Evolutionary conservation across 306 rosid species (phyloP), one percentile per base, ranked within the genome.

Genomic region (Vigna hirtella): DNA sequence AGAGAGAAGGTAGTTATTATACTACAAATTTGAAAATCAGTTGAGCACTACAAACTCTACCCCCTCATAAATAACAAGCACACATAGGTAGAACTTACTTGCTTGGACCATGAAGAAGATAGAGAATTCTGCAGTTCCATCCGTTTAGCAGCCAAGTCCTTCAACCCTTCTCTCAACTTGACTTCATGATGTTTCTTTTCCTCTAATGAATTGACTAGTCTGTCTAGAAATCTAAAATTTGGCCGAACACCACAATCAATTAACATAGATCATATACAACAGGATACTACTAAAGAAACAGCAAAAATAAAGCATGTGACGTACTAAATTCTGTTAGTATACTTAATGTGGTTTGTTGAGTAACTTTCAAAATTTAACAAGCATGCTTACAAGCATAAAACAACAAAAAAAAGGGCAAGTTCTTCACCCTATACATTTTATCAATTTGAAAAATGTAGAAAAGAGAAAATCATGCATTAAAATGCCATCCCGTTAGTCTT

Each of bases 51-150:
- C 1, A 34, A 74, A 61, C 43, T 30, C 67, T 59, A 15, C 14
- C 9, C 45, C 62, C 48, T 16, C 55, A 45, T 62, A 36, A 32
- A n/a, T 10, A 15, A 26, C 38, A 66, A 62, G 67, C 20, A 38
- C 57, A 66, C 5, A 57, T 59, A 58, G 73, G 65, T 20, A 62
- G 66, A 61, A 77, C 88, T 86, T 66, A 90, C 98, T 84, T 94
- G 97, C 82, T 94, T 92, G n/a, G 97, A 94, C 97, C 95, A 88
- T 53, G 79, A 88, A 9, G 97, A 92, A 74, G 98, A 90, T 74
- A 94, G 83, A n/a, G 97, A 89, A 70, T 94, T 94, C 22, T 94
- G 97, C 74, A 94, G 88, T 80, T 90, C 97, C 97, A 92, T 92
- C 72, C 92, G 93, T 81, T 88, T 94, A 52, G 85, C 72, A 81